Evolutionary conservation across 148 eudicot genomes (phyloP).

Genomic region (Fagopyrum homotropicum): DNA sequence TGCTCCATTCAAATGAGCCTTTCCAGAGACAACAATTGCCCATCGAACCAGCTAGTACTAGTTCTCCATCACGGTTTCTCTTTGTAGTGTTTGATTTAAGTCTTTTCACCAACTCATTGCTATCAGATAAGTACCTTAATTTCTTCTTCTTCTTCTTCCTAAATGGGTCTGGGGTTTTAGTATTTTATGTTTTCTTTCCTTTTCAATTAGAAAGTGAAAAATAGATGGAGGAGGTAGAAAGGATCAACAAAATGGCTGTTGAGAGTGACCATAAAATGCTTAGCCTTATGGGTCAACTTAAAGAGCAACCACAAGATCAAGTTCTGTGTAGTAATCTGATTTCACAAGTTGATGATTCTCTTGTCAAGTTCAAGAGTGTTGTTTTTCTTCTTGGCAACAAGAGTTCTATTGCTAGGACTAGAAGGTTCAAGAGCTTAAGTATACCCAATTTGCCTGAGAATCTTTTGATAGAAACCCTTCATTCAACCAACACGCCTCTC

Average conservation of each 20-base stretch:
- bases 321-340: slow-evolving; percentile 20
- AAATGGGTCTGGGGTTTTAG: slow-evolving; percentile 20
- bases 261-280: too few relatives aligned
- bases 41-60: slow-evolving; percentile 8
- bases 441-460: slow-evolving; percentile 26
- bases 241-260: too few relatives aligned
- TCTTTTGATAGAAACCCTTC: slow-evolving; percentile 32
- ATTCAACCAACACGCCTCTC: slow-evolving; percentile 19
- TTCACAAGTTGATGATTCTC: slow-evolving; percentile 33
- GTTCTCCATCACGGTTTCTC: background rate
- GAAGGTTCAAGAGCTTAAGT: slow-evolving; percentile 23
- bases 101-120: slow-evolving; percentile 6
- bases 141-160: slow-evolving; percentile 5
- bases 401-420: slow-evolving; percentile 36
- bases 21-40: slow-evolving; percentile 3
- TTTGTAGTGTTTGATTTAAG: slow-evolving; percentile 3
- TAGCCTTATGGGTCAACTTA: slow-evolving; percentile 1
- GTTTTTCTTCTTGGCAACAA: slow-evolving; percentile 28
- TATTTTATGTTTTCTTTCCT: background rate
- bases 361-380: slow-evolving; percentile 46
- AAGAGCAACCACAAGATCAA: slow-evolving; percentile 21
- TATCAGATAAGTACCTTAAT: background rate
- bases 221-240: too few relatives aligned
- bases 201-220: too few relatives aligned
- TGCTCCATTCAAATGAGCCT: slow-evolving; percentile 9